Base-by-base conservation (phyloP, 2,329 filamentous ascomycete species). In the Xylariaceae sp. region DNA sequence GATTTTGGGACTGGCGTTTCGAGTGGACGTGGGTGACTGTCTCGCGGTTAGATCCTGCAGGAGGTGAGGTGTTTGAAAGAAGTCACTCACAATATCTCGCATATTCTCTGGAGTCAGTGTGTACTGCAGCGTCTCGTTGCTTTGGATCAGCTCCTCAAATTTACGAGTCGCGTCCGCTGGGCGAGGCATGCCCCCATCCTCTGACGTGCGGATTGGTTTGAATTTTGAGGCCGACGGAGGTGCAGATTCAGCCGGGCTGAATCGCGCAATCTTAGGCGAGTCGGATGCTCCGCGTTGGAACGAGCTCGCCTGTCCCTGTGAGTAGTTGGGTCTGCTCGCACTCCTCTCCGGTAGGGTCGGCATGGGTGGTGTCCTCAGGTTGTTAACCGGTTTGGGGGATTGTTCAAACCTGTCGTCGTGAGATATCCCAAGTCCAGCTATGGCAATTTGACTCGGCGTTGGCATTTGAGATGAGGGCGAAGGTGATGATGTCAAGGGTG, bases 71-170 rank as follows among this genome's bases (percentile, higher is more conserved):
- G 23, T 24, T 14, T 7, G 9, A 24, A 10, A 12, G 10, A 31
- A 26, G 19, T 31, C 23, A 65, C 74, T 62, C 63, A 84, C 81
- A 47, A 84, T 78, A 44, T 84, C 74, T 40, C 83, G 79, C 73
- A 90, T 85, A 46, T 72, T 84, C 51, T 83, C 78, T 0, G 85
- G 84, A 0, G 85, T 92, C 18, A 90, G 66, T 2, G 85, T 90
- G 55, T 83, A 90, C 47, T 85, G 84, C 27, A 90, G 79, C 2
- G 85, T 90, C 52, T 88, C 77, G 47, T 87, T 81, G 55, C 84
- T 88, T 36, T 84, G 77, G 42, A 92, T 89, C 32, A 90, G 67
- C 46, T 88, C 73, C 51, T 92, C 85, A 49, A 92, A 81, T 46
- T 83, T 77, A 29, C 72, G 75, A 8, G 75, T 72, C 31, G 80